Evolutionary conservation across 345 rosid species (phyloP).

Genomic region (Eucalyptus erythrocorys): DNA sequence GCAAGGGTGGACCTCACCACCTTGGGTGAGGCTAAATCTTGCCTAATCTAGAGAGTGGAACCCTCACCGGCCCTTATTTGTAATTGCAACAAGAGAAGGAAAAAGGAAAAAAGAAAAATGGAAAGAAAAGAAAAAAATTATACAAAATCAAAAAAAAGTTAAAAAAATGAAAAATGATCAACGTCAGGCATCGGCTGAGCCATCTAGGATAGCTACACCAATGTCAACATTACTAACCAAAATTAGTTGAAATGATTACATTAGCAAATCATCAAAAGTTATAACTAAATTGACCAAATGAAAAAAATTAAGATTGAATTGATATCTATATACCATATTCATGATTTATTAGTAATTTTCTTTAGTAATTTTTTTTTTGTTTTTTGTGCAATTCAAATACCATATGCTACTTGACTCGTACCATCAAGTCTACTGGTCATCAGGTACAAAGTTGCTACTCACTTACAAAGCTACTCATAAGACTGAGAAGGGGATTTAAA

Average conservation of each 20-base stretch:
- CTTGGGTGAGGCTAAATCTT: not conserved
- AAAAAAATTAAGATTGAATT: not conserved
- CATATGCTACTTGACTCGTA: not conserved
- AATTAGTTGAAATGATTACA: accelerated
- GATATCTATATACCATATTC: accelerated
- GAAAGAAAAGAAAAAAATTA: accelerated
- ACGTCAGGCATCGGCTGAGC: accelerated
- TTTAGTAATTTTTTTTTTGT: too few relatives aligned
- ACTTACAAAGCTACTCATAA: not conserved
- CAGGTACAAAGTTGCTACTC: not conserved
- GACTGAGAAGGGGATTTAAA: not conserved
- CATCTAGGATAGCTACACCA: accelerated
- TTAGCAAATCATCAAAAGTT: accelerated
- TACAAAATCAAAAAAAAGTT: accelerated
- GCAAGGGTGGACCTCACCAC: accelerated
- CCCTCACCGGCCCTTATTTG: not conserved
- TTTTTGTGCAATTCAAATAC: not conserved
- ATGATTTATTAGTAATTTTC: not conserved
- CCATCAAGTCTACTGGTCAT: not conserved
- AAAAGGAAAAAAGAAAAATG: too few relatives aligned
- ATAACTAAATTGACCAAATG: not conserved
- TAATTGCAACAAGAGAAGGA: accelerated
- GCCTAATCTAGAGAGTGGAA: accelerated
- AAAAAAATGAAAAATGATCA: accelerated
- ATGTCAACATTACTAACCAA: accelerated